Evolutionary conservation across 1,284 basidiomycete genomes (phyloP).

Genomic region (Moniliella sp.): DNA sequence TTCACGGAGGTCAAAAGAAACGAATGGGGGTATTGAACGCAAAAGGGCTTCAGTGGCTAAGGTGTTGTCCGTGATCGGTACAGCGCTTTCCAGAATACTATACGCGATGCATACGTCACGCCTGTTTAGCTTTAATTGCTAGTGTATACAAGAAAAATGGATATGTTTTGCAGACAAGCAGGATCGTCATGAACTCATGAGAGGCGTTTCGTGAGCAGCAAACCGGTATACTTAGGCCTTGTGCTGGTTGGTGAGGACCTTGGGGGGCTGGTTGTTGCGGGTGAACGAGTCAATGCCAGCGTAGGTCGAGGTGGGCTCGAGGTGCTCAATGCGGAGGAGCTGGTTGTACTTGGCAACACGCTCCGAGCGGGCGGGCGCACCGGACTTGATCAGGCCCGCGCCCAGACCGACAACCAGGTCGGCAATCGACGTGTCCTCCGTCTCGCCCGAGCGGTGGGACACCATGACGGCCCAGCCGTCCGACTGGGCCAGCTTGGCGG

Average conservation of each 20-base stretch:
- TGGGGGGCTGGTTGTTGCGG: slow-evolving; percentile 4
- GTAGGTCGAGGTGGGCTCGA: slow-evolving; percentile 19
- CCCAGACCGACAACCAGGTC: slow-evolving; percentile 87
- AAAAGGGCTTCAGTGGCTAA: too few species aligned
- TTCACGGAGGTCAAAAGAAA: too few species aligned
- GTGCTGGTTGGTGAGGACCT: slow-evolving; percentile 5
- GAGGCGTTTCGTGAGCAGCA: too few species aligned
- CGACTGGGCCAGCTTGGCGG: slow-evolving; percentile 83
- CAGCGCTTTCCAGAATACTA: too few species aligned
- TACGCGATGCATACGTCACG: too few species aligned
- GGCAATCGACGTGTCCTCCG: slow-evolving; percentile 51
- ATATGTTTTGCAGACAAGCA: too few species aligned
- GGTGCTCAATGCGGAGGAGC: slow-evolving; percentile 27
- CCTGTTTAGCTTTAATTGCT: too few species aligned
- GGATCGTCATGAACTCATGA: too few species aligned
- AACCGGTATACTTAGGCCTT: too few species aligned
- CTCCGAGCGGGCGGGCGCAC: slow-evolving; percentile 77
- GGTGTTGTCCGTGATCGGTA: too few species aligned
- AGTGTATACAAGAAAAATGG: too few species aligned
- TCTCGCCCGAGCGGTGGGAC: slow-evolving; percentile 88
- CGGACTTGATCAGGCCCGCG: slow-evolving; percentile 90
- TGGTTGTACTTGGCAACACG: slow-evolving; percentile 57
- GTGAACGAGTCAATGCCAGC: slow-evolving; percentile 28
- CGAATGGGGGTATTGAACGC: too few species aligned
- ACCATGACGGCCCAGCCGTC: slow-evolving; percentile 99